Evolutionary conservation across 495 filamentous ascomycete species (phyloP).

Genomic region (Polyplosphaeria fusca): DNA sequence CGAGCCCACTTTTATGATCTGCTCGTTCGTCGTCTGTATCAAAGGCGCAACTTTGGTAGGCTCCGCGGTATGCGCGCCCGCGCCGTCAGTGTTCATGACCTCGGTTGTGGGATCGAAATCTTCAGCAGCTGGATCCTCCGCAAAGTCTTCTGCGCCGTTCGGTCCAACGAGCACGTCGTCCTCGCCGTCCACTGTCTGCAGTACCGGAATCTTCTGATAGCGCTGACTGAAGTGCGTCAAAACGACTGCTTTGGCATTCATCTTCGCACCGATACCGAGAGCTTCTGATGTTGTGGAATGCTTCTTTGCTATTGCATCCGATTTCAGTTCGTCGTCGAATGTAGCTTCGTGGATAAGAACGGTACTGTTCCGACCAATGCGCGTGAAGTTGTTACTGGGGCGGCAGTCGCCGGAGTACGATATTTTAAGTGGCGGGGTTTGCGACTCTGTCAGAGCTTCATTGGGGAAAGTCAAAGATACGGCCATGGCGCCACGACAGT

Average conservation of each 20-base stretch:
- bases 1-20: slow-evolving; percentile 17
- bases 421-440: slow-evolving; percentile 60
- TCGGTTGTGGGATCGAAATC: slow-evolving; percentile 10
- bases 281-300: slow-evolving; percentile 86
- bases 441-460: background rate
- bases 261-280: slow-evolving; percentile 67
- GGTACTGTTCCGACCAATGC: slow-evolving; percentile 69
- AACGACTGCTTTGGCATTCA: slow-evolving; percentile 72
- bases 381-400: slow-evolving; percentile 64
- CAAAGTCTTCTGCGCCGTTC: slow-evolving; percentile 32
- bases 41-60: background rate
- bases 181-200: slow-evolving; percentile 44
- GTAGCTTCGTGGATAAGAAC: slow-evolving; percentile 94
- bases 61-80: background rate
- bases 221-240: slow-evolving; percentile 94
- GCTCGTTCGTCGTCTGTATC: background rate
- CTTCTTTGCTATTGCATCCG: slow-evolving; percentile 81
- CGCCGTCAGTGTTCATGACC: slow-evolving; percentile 4
- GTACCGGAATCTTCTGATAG: slow-evolving; percentile 78
- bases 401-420: slow-evolving; percentile 92
- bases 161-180: slow-evolving; percentile 31
- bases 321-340: slow-evolving; percentile 77
- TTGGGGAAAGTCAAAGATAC: slow-evolving; percentile 68
- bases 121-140: slow-evolving; percentile 20
- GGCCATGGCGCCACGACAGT: slow-evolving; percentile 77